Evolutionary conservation across 2,329 filamentous ascomycete species (phyloP), one percentile per base, ranked within the genome.

Genomic region (Cytospora schulzeri): DNA sequence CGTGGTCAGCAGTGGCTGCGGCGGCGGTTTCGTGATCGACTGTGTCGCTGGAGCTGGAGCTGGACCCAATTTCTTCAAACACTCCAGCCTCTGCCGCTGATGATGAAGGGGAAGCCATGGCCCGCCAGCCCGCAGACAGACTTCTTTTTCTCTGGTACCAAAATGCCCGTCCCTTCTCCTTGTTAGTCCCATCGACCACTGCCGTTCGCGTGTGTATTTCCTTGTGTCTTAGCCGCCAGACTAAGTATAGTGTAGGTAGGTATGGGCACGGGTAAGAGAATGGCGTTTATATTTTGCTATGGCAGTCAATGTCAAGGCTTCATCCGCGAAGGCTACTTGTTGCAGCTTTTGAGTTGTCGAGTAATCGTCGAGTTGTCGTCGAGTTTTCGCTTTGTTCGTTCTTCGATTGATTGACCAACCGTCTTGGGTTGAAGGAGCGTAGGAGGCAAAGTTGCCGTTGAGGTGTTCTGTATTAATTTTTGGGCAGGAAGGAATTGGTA

Each of bases 11-110:
- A 62, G 24, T 22, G 33, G 58, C 28, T 38, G 62, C 52, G 58
- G 63, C 45, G 38, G 63, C 60, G 60, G 29, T 58, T 63, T 57
- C 53, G 48, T 58, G 60, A 38, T 63, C 33, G 45, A 61, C 58
- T 51, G 50, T 51, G n/a, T 62, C 58, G 58, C 38, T 51, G 53
- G 29, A n/a, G 17, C 41, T 56, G 38, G 45, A 31, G 54, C 57
- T 55, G 58, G 57, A 53, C 48, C 45, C 58, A 52, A 57, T 14
- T 14, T 57, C 58, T 54, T 65, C 63, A 57, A 60, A 65, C 41
- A 56, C 53, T 28, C 45, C 51, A 19, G n/a, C 62, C n/a, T 28
- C 41, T 35, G 29, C 54, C 22, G 51, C 33, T 52, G 28, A 31
- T n/a, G 28, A 51, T 7, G 28, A 51, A 24, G 63, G 55, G 22